Evolutionary conservation across 257 asterid genomes (phyloP).

Genomic region (Linaria vulgaris): DNA sequence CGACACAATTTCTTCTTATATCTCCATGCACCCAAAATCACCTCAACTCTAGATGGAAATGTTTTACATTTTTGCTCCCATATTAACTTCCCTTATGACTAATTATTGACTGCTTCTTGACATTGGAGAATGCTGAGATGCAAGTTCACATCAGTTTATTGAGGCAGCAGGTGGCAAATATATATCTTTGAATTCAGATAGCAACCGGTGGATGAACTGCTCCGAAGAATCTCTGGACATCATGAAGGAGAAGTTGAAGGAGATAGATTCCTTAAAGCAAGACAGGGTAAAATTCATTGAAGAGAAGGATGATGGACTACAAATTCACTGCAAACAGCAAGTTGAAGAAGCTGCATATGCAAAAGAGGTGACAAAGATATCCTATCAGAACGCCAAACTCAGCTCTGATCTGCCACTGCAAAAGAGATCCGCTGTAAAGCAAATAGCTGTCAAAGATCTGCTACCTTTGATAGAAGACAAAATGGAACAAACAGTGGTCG

Average conservation of each 20-base stretch:
- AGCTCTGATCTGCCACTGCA: constrained; percentile 47
- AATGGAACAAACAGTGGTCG: constrained; percentile 30
- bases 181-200: constrained; percentile 35
- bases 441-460: constrained; percentile 46
- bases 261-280: constrained; percentile 71
- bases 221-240: constrained; percentile 35
- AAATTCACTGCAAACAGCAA: constrained; percentile 56
- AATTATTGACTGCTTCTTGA: constrained; percentile 32
- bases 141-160: constrained; percentile 56
- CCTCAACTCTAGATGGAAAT: too few species aligned
- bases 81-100: constrained; percentile 20
- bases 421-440: constrained; percentile 44
- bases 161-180: constrained; percentile 54
- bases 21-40: too few species aligned
- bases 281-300: constrained; percentile 52
- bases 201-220: constrained; percentile 32
- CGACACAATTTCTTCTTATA: too few species aligned
- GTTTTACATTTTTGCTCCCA: not conserved
- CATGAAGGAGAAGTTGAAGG: constrained; percentile 38
- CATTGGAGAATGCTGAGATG: constrained; percentile 58
- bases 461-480: constrained; percentile 37
- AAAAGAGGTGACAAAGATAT: constrained; percentile 74
- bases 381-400: constrained; percentile 72
- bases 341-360: constrained; percentile 76
- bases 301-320: constrained; percentile 65